Conservation (phyloP, 1,284 basidiomycete species). For the Cutaneotrichosporon sp. region DNA sequence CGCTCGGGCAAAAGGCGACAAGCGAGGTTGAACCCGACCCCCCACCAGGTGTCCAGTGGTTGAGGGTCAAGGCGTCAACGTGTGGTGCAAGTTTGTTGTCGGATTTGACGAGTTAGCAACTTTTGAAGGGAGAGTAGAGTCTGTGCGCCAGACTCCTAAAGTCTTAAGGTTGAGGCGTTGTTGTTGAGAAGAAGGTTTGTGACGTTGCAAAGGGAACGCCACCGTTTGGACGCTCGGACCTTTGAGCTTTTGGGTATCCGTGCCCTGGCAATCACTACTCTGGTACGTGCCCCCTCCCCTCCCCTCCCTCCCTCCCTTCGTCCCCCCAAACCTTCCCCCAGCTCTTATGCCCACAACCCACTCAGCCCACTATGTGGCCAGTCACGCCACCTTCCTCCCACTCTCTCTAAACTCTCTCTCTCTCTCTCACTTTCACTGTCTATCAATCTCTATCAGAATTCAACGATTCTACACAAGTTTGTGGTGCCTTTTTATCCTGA, state of each 20-base stretch:
- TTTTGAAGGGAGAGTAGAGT: neutral
- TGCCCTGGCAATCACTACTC: neutral
- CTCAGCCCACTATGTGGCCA: too few relatives aligned
- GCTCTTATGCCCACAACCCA: too few relatives aligned
- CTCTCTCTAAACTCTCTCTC: neutral
- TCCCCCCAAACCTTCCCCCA: too few relatives aligned
- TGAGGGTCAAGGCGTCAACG: neutral
- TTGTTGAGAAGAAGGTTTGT: neutral
- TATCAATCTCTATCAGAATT: too few relatives aligned
- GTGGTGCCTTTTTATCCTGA: too few relatives aligned
- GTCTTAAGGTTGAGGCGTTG: neutral
- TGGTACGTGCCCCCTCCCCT: neutral
- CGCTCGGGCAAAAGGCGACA: neutral
- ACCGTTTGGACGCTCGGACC: slow-evolving; percentile 1
- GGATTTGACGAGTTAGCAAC: slow-evolving; percentile 1
- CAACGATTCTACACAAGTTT: too few relatives aligned
- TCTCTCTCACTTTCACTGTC: too few relatives aligned
- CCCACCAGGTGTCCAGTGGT: neutral
- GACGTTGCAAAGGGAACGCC: neutral
- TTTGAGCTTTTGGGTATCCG: neutral
- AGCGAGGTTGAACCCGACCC: neutral
- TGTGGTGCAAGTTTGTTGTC: neutral
- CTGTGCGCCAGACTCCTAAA: neutral
- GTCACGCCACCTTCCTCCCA: too few relatives aligned
- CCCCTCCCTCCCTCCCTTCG: too few relatives aligned